Conservation (phyloP, 2,329 filamentous ascomycete species). For the Orbilia javanica region DNA sequence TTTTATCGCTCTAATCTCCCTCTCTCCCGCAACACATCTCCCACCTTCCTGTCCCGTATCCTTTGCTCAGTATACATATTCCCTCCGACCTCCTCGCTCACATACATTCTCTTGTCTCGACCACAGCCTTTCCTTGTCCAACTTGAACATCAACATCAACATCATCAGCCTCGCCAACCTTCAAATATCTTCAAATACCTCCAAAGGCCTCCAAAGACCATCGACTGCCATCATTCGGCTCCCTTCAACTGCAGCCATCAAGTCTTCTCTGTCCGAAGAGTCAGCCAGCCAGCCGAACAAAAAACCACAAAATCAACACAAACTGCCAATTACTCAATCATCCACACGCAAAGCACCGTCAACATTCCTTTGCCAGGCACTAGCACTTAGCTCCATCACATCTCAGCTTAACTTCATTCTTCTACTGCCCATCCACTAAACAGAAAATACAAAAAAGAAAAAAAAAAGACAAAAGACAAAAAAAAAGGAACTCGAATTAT, state of each 20-base stretch:
- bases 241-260: neutral
- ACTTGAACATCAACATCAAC: slow-evolving; percentile 53
- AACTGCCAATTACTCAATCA: neutral
- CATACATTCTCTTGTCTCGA: slow-evolving; percentile 57
- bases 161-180: slow-evolving; percentile 13
- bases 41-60: slow-evolving; percentile 64
- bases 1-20: slow-evolving; percentile 63
- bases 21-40: slow-evolving; percentile 62
- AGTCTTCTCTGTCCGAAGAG: slow-evolving; percentile 2
- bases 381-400: slow-evolving; percentile 36
- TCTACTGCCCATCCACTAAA: neutral
- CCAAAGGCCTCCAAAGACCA: no score
- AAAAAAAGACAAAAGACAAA: neutral
- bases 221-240: neutral
- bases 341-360: slow-evolving; percentile 23
- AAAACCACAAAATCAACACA: slow-evolving; percentile 2
- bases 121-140: slow-evolving; percentile 60
- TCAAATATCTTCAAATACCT: neutral
- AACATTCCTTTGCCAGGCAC: slow-evolving; percentile 57
- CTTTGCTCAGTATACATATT: slow-evolving; percentile 66
- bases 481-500: neutral
- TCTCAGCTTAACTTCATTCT: slow-evolving; percentile 24
- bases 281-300: neutral
- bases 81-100: slow-evolving; percentile 34
- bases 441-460: neutral